These are phyloP conservation scores for Tolypocladium ovalisporum DNA, from an alignment of 2,329 filamentous ascomycete species.

Conservation along the genomic window DNA sequence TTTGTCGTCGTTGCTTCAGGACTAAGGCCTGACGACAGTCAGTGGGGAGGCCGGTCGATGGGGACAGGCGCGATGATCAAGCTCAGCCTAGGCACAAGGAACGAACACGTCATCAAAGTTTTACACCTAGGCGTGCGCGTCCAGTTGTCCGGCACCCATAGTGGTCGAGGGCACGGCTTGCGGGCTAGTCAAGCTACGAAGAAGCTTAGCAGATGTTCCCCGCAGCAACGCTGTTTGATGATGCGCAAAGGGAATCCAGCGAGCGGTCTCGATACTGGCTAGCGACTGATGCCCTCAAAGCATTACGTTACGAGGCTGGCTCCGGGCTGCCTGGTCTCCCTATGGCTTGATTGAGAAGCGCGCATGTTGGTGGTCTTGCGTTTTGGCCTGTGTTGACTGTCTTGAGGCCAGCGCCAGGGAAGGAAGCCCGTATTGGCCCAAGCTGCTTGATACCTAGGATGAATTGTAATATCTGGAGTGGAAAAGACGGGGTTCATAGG, in stretches of 20 bases:
- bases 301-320: neutral
- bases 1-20: neutral
- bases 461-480: neutral
- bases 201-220: neutral
- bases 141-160: neutral
- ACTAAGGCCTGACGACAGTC: neutral
- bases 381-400: neutral
- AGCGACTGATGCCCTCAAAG: neutral
- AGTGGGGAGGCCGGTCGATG: too few relatives aligned
- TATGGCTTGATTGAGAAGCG: neutral
- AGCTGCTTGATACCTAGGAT: neutral
- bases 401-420: neutral
- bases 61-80: neutral
- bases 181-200: neutral
- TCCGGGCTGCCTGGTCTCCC: neutral
- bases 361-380: neutral
- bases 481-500: neutral
- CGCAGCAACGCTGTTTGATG: too few relatives aligned
- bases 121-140: neutral
- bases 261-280: neutral
- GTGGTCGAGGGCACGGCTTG: neutral
- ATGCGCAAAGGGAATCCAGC: too few relatives aligned
- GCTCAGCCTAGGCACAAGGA: neutral
- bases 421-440: neutral
- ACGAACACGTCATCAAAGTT: neutral